Percentiles rank a stretch among this genome's conserved stretches.
Conservation (phyloP, 1,284 basidiomycete species). For the Sanghuangporus baumii region DNA sequence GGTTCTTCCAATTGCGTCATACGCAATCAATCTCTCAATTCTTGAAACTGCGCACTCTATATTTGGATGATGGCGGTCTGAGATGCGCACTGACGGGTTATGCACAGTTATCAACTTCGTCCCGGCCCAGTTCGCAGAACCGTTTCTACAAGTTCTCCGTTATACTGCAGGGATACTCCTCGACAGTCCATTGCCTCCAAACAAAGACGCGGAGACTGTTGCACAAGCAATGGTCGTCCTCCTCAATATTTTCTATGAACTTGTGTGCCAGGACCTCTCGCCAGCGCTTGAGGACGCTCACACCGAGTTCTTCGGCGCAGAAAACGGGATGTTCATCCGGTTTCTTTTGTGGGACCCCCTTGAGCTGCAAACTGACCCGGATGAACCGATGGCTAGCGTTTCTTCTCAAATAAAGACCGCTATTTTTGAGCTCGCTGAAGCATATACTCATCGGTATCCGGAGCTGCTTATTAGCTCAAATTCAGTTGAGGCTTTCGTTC, state of each 20-base stretch:
- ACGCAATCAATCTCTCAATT: constrained; percentile 80
- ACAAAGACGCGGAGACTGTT: constrained; percentile 35
- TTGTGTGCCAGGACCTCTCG: constrained; percentile 93
- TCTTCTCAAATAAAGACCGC: constrained; percentile 85
- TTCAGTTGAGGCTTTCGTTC: constrained; percentile 79
- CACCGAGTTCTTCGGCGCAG: constrained; percentile 70
- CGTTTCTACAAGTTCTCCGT: constrained; percentile 82
- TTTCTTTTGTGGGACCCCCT: constrained; percentile 77
- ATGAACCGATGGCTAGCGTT: constrained; percentile 78
- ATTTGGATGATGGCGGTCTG: constrained; percentile 89
- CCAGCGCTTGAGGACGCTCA: constrained; percentile 92
- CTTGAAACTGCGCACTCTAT: constrained; percentile 95
- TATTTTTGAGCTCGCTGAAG: constrained; percentile 72
- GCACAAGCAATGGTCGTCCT: constrained; percentile 76
- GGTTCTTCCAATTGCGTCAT: constrained; percentile 66
- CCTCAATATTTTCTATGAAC: constrained; percentile 88
- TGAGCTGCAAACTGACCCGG: constrained; percentile 71
- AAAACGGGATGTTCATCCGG: constrained; percentile 67
- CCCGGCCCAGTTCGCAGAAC: constrained; percentile 74
- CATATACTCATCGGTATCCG: constrained; percentile 24
- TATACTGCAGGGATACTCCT: constrained; percentile 54
- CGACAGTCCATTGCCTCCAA: constrained; percentile 32
- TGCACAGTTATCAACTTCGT: constrained; percentile 94
- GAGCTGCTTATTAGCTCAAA: constrained; percentile 42
- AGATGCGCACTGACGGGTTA: constrained; percentile 83